Percentiles rank a stretch among this genome's conserved stretches.
Conservation (phyloP, 805 yeast species). For the Wickerhamomyces bovis region DNA sequence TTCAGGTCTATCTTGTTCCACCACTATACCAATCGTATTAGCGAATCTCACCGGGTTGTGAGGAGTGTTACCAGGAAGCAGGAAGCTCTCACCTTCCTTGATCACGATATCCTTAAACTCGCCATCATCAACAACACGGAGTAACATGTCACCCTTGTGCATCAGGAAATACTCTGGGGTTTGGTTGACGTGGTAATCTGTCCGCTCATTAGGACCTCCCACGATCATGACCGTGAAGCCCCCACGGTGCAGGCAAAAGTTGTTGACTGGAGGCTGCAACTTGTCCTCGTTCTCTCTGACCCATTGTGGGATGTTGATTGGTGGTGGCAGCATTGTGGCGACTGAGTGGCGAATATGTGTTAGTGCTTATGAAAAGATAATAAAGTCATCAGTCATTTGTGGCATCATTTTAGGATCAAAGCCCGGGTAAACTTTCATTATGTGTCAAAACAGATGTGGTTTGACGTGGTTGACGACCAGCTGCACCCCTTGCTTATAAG, state of each 20-base stretch:
- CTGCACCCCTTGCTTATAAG: no score
- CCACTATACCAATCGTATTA: conserved; percentile 82
- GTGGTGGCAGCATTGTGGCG: conserved; percentile 37
- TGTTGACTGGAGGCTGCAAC: conserved; percentile 88
- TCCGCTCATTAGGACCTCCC: conserved; percentile 92
- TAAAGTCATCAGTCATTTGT: no score
- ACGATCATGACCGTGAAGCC: conserved; percentile 94
- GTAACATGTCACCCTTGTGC: conserved; percentile 79
- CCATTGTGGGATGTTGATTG: conserved; percentile 80
- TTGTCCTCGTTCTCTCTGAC: conserved; percentile 66
- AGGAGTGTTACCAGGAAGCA: conserved; percentile 79
- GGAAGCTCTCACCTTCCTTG: conserved; percentile 81
- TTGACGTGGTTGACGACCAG: no score
- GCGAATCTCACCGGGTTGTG: conserved; percentile 87
- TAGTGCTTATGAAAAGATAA: not conserved
- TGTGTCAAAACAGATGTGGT: no score
- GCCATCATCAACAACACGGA: conserved; percentile 77
- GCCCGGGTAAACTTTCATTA: not conserved
- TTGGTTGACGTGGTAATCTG: conserved; percentile 89
- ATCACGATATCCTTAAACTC: conserved; percentile 70
- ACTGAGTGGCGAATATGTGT: not conserved
- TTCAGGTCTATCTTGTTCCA: conserved; percentile 85
- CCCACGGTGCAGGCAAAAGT: conserved; percentile 83
- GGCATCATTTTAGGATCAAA: not conserved
- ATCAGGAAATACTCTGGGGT: conserved; percentile 93